Evolutionary conservation across 129 eudicot genomes (phyloP), one percentile per base, ranked within the genome.

Genomic region (Helichrysum umbraculigerum): DNA sequence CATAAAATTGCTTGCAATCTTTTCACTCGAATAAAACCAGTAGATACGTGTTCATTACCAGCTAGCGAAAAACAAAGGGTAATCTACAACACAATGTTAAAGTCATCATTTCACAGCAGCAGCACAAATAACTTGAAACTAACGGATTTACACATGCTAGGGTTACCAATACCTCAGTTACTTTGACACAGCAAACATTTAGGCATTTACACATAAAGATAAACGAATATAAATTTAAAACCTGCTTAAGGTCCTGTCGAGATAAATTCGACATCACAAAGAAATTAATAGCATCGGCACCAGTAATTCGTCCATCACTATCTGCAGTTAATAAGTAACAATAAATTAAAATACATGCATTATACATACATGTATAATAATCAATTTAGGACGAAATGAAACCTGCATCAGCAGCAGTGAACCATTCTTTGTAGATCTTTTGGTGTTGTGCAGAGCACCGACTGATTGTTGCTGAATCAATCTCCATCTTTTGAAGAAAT

Each of bases 211-310:
- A 39, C 76, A 70, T 12, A 70, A 54, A 62, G 29, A 67, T 6
- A 80, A 4, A 41, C 25, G 4, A 11, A 16, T n/a, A 16, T 54
- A 29, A 65, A 42, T 21, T 10, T 47, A 16, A 93, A 16, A 93
- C 98, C 98, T 85, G 96, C 71, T 93, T 93, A 70, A 93, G 98
- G 72, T 93, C 97, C 5, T 76, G 87, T 39, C 97, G 85, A 47
- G 97, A 70, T 76, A 93, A 72, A 29, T 84, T 87, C 2, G 98
- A 88, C 91, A 93, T 87, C 29, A 87, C 77, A 57, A 93, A 93
- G 85, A 93, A 93, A 85, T 87, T 91, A 19, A 75, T 84, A 3
- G 98, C 98, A 79, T 93, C 98, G 2, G 34, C 88, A 15, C 98
- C 98, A 8, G 91, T 91, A 4, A 93, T 79, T 7, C 98, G 91